Percentiles rank a stretch among this genome's conserved stretches.
Conservation (phyloP, 306 rosid species). For the Arachis stenosperma region DNA sequence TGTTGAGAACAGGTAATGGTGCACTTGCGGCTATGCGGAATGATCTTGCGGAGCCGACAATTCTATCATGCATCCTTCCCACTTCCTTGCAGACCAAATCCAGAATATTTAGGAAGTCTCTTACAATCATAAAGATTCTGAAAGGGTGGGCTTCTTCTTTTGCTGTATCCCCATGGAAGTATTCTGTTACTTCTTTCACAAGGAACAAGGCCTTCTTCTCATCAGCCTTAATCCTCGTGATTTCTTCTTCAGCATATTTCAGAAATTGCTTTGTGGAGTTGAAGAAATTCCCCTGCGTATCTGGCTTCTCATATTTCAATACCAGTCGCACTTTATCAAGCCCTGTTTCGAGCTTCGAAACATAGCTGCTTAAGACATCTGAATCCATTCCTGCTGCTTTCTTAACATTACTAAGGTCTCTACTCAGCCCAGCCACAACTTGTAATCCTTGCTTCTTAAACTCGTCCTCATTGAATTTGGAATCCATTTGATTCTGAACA, state of each 20-base stretch:
- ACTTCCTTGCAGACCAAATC: conserved; percentile 98
- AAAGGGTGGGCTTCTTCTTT: conserved; percentile 98
- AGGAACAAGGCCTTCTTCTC: conserved; percentile 76
- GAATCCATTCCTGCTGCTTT: conserved; percentile 99
- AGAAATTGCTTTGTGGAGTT: conserved; percentile 74
- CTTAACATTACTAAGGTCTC: conserved; percentile 80
- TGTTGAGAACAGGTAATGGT: conserved; percentile 84
- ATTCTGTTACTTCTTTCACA: conserved; percentile 89
- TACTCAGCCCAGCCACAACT: conserved; percentile 87
- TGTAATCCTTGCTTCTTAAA: conserved; percentile 87
- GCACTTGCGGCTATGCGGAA: conserved; percentile 78
- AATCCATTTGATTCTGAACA: conserved; percentile 48
- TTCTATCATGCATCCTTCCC: conserved; percentile 81
- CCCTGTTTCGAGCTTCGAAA: conserved; percentile 90
- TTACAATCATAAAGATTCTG: conserved; percentile 92
- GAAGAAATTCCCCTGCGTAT: conserved; percentile 69
- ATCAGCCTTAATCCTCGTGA: conserved; percentile 64
- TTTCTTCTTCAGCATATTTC: conserved; percentile 83
- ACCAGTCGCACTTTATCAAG: conserved; percentile 81
- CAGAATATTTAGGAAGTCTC: conserved; percentile 77
- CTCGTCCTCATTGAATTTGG: conserved; percentile 63
- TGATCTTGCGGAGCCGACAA: conserved; percentile 85
- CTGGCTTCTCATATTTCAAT: conserved; percentile 75
- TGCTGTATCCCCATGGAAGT: conserved; percentile 85
- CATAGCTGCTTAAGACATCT: conserved; percentile 85